phyloP scores from a whole-genome alignment of 768 basidiomycete genomes.

The Psilocybe cyanescens region DNA sequence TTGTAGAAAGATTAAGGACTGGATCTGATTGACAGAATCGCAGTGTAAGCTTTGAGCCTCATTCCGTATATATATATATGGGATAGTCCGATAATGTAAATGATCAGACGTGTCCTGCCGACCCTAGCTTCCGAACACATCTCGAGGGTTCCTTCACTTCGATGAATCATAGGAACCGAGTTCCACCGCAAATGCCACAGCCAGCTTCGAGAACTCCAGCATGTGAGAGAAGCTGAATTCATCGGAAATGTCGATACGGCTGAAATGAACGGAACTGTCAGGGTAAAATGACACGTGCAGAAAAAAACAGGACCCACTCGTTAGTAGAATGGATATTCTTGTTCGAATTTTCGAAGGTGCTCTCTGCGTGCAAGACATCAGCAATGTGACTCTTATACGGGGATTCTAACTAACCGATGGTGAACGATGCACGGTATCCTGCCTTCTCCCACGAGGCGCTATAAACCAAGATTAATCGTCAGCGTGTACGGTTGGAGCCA shows the following conservation, averaged over 20 bases:
- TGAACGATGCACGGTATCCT: constrained; percentile 84
- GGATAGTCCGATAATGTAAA: constrained; percentile 3
- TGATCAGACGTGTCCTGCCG: background rate
- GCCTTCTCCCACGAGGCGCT: constrained; percentile 85
- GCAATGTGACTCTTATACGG: constrained; percentile 13
- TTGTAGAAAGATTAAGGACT: constrained; percentile 23
- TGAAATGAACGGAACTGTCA: constrained; percentile 31
- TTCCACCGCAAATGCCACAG: constrained; percentile 79
- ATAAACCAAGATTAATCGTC: constrained; percentile 22
- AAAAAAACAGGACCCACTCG: constrained; percentile 60
- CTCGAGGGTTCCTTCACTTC: constrained; percentile 10
- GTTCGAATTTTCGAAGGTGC: constrained; percentile 77
- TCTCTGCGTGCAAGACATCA: constrained; percentile 46
- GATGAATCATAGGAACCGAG: constrained; percentile 55
- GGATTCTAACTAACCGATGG: constrained; percentile 61
- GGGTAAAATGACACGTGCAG: constrained; percentile 15
- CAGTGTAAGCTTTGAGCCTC: constrained; percentile 1
- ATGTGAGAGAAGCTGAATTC: constrained; percentile 94
- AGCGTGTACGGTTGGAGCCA: constrained; percentile 34
- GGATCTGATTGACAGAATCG: constrained; percentile 1
- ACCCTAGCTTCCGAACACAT: background rate
- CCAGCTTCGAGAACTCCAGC: constrained; percentile 86
- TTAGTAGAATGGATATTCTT: constrained; percentile 79
- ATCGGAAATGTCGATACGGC: constrained; percentile 81
- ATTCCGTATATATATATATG: background rate